Percentiles rank a stretch among this genome's conserved stretches.
These are phyloP conservation scores for Chondrus crispus DNA, from an alignment of 23 red algal species.

Conservation along the genomic window DNA sequence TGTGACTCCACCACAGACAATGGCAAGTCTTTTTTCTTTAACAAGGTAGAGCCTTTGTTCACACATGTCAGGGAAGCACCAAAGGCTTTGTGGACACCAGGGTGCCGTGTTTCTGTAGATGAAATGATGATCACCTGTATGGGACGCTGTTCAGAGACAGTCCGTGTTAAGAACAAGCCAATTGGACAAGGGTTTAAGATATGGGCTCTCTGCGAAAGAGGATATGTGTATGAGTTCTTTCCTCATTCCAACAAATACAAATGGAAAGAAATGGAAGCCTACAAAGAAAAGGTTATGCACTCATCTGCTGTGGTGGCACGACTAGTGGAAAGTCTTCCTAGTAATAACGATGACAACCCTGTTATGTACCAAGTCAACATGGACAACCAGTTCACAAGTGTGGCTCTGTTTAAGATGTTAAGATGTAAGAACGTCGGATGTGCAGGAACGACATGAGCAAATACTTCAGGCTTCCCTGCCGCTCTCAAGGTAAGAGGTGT, in stretches of 20 bases:
- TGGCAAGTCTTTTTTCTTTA: neutral
- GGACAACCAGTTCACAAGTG: neutral
- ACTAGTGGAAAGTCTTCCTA: neutral
- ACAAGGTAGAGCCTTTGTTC: neutral
- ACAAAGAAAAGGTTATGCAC: neutral
- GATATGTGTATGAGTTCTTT: neutral
- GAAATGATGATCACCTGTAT: neutral
- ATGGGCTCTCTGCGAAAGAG: neutral
- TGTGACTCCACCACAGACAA: neutral
- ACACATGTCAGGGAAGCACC: neutral
- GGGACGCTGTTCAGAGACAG: neutral
- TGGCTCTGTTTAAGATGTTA: neutral
- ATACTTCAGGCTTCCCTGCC: neutral
- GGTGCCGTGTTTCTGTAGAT: neutral
- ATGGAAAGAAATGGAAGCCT: neutral
- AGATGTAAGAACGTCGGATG: neutral
- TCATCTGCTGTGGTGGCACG: neutral
- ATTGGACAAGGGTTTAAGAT: conserved; percentile 3
- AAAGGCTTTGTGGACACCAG: neutral
- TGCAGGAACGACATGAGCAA: neutral
- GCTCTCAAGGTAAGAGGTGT: neutral
- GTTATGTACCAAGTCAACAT: neutral
- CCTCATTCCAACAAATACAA: neutral
- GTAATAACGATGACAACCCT: too few species aligned
- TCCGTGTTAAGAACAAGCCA: neutral